Evolutionary conservation across 495 filamentous ascomycete genomes (phyloP).

Genomic region (Xylaria nigripes): DNA sequence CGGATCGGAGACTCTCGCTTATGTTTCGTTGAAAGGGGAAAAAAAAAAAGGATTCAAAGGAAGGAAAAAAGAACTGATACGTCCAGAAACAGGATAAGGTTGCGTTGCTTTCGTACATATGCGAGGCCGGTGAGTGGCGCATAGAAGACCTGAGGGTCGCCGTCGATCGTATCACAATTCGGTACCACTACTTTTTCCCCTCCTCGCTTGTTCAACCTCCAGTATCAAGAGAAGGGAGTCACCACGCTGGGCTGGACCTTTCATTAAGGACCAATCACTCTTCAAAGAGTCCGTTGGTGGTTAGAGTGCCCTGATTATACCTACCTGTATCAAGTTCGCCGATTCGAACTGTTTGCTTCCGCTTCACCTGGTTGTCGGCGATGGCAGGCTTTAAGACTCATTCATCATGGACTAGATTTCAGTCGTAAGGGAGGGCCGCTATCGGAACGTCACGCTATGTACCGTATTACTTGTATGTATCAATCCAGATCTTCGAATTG

Average conservation of each 20-base stretch:
- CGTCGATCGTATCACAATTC: conserved; percentile 3
- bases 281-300: background rate
- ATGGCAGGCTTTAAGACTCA: background rate
- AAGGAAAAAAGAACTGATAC: background rate
- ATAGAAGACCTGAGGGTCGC: background rate
- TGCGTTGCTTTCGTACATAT: conserved; percentile 4
- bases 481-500: background rate
- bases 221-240: background rate
- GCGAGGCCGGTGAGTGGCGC: conserved; percentile 1
- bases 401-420: background rate
- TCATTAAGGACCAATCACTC: background rate
- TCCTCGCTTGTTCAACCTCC: background rate
- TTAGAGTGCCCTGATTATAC: background rate
- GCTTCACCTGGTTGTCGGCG: background rate
- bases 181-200: background rate
- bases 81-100: background rate
- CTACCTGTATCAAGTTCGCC: too few relatives aligned
- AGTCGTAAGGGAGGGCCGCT: conserved; percentile 11
- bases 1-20: background rate
- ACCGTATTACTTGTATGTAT: background rate
- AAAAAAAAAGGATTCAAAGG: background rate
- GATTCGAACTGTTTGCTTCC: background rate
- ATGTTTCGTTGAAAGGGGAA: background rate
- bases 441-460: conserved; percentile 4
- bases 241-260: too few relatives aligned